Evolutionary conservation across 495 filamentous ascomycete species (phyloP).

Genomic region (Eremomyces bilateralis): DNA sequence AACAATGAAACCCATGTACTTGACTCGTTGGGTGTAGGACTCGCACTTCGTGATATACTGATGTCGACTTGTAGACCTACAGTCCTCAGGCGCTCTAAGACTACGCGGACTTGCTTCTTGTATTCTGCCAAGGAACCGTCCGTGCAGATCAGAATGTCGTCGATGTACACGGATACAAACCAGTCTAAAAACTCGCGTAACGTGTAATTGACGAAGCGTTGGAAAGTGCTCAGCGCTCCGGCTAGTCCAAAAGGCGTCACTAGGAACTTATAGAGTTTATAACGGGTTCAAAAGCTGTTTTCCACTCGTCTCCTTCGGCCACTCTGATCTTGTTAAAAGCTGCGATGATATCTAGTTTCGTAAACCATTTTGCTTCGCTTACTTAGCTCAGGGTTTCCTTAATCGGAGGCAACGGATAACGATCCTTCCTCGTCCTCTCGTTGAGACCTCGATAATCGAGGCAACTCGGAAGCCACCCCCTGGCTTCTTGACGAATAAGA

Average conservation of each 20-base stretch:
- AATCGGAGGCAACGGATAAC: neutral
- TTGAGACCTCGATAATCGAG: neutral
- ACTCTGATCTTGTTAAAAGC: neutral
- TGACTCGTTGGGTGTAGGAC: constrained; percentile 10
- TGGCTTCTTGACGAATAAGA: neutral
- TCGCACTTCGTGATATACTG: constrained; percentile 16
- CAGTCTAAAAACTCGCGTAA: neutral
- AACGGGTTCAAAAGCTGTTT: constrained; percentile 19
- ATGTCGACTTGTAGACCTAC: constrained; percentile 11
- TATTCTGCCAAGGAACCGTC: constrained; percentile 1
- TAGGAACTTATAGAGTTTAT: constrained; percentile 7
- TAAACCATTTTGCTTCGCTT: neutral
- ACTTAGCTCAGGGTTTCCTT: neutral
- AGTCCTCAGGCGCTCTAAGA: constrained; percentile 6
- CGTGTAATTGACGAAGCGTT: neutral
- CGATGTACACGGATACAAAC: neutral
- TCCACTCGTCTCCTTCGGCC: constrained; percentile 13
- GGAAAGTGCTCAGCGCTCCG: neutral
- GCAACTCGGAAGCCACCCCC: neutral
- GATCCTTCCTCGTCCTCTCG: neutral
- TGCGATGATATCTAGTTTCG: neutral
- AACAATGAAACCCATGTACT: constrained; percentile 15
- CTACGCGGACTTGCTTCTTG: constrained; percentile 3
- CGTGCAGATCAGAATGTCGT: constrained; percentile 1
- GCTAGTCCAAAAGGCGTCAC: constrained; percentile 1